A percentile compares a stretch with the other conserved stretches of the same genome.
phyloP scores from a whole-genome alignment of 1,139 yeast genomes.

The Pichia cactophila region DNA sequence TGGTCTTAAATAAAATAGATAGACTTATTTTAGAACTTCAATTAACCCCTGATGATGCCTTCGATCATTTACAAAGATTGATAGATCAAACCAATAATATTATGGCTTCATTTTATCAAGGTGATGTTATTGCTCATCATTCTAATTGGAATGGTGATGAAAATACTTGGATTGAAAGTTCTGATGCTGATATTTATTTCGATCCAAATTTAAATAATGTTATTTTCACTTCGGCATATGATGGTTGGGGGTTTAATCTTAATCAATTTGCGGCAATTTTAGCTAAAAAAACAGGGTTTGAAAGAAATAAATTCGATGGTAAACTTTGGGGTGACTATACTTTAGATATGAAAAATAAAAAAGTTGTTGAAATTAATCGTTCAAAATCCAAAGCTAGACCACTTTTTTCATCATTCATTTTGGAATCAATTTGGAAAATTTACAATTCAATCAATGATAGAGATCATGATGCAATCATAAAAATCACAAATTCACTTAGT shows the following conservation, averaged over 20 bases:
- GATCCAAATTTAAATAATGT: slow-evolving; percentile 88
- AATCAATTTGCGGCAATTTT: slow-evolving; percentile 84
- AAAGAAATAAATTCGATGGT: slow-evolving; percentile 67
- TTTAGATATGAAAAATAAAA: slow-evolving; percentile 83
- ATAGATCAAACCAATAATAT: slow-evolving; percentile 95
- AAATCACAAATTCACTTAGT: slow-evolving; percentile 63
- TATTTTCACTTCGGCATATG: slow-evolving; percentile 87
- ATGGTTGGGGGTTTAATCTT: slow-evolving; percentile 96
- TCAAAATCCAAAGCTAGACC: slow-evolving; percentile 52
- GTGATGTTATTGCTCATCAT: slow-evolving; percentile 90
- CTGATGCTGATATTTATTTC: slow-evolving; percentile 81
- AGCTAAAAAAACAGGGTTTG: slow-evolving; percentile 78
- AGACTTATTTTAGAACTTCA: slow-evolving; percentile 76
- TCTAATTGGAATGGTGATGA: slow-evolving; percentile 46
- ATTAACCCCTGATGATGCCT: slow-evolving; percentile 79
- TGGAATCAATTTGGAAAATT: slow-evolving; percentile 90
- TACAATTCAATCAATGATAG: slow-evolving; percentile 66
- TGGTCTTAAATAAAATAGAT: slow-evolving; percentile 92
- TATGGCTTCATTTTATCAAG: slow-evolving; percentile 86
- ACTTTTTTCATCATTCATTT: slow-evolving; percentile 74
- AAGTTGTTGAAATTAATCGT: slow-evolving; percentile 56
- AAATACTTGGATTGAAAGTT: slow-evolving; percentile 63
- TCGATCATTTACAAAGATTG: slow-evolving; percentile 64
- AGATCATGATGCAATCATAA: slow-evolving; percentile 64
- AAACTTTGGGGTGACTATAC: slow-evolving; percentile 96